Base-by-base conservation (phyloP, 1,284 basidiomycete genomes). In the Ceratobasidium sp. region DNA sequence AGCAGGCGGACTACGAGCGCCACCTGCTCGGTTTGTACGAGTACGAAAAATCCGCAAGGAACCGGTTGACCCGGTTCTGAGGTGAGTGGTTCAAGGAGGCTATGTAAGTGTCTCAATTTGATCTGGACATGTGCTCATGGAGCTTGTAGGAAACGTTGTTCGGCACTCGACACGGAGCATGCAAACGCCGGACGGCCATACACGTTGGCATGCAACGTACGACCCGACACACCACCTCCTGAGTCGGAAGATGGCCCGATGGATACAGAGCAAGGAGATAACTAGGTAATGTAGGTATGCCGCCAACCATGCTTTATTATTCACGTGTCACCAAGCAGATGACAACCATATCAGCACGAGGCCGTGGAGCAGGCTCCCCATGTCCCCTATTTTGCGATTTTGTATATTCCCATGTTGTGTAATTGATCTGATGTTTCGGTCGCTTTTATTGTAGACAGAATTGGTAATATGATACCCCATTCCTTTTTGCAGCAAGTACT, bases 191-290 rank as follows among this genome's bases (percentile, higher is more conserved):
- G 4, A 25, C 65, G 17, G 29, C 40, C 65, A 11, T 67, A 51
- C n/a, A 44, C 46, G 2, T 29, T 34, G 11, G 65, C 46, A 22
- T 51, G 65, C 65, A 49, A 67, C 4, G 32, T 67, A 17, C 65
- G 65, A 44, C 65, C 65, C 32, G 65, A 67, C 29, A 67, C 65
- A 17, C 62, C 62, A 25, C 62, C 62, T 37, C 40, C 37, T 17
- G 62, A 65, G 62, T 22, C 17, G 8, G 43, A 44, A 37, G 5
- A 65, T 19, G n/a, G 19, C n/a, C n/a, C n/a, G n/a, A n/a, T n/a
- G n/a, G n/a, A n/a, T n/a, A n/a, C n/a, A n/a, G n/a, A n/a, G n/a
- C n/a, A 56, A n/a, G n/a, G n/a, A 5, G 17, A 62, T 6, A 44
- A 22, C 15, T n/a, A 46, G 40, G 59, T 62, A 40, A 62, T 13